These are phyloP conservation scores for Chernovozyma aurita DNA, from an alignment of 1,139 yeast genomes.

Conservation along the genomic window DNA sequence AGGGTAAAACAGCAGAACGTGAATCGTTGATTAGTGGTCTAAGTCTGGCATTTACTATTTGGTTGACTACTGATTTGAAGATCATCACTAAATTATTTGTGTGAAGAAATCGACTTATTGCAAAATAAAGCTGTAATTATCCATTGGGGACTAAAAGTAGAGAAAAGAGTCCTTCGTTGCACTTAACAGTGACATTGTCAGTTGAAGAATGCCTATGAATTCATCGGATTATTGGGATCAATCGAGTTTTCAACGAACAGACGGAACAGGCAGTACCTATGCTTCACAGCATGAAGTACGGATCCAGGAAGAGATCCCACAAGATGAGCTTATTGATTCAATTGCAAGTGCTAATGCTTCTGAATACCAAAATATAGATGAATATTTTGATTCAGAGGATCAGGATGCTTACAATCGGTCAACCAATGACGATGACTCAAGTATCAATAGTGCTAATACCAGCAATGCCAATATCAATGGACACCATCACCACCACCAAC, in stretches of 20 bases:
- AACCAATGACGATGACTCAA: not conserved
- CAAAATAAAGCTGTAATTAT: too few relatives aligned
- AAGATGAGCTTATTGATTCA: slow-evolving; percentile 32
- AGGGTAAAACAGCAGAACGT: too few relatives aligned
- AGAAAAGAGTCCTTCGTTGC: too few relatives aligned
- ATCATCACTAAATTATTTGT: too few relatives aligned
- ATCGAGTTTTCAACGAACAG: slow-evolving; percentile 10
- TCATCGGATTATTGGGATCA: slow-evolving; percentile 29
- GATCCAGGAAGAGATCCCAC: slow-evolving; percentile 30
- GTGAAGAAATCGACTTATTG: too few relatives aligned
- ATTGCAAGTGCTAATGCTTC: slow-evolving; percentile 12
- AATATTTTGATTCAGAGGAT: not conserved
- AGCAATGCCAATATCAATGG: not conserved
- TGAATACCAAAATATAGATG: not conserved
- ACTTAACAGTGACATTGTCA: too few relatives aligned
- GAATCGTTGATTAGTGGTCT: too few relatives aligned
- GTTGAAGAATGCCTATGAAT: too few relatives aligned
- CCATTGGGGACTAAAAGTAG: too few relatives aligned
- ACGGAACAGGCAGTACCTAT: not conserved
- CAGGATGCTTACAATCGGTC: not conserved
- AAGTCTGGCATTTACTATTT: too few relatives aligned
- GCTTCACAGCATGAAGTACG: slow-evolving; percentile 27
- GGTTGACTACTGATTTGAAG: too few relatives aligned
- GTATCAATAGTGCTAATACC: not conserved
- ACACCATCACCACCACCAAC: too few relatives aligned